Percentiles rank a stretch among this genome's conserved stretches.
Conservation (phyloP, 129 eudicot species). For the Flaveria robusta region DNA sequence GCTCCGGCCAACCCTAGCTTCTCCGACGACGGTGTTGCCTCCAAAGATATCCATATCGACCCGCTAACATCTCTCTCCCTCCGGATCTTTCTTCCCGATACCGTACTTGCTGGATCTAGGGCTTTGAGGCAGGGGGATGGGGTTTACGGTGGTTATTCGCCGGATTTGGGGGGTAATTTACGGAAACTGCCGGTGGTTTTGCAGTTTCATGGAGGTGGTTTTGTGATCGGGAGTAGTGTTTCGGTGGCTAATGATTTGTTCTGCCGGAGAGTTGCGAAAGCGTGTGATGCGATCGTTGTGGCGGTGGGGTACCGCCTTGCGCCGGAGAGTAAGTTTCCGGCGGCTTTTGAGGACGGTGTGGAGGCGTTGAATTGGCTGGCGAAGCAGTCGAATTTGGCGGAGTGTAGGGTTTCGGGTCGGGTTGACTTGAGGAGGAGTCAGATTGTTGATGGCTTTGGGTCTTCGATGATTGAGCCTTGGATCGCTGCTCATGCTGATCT, state of each 20-base stretch:
- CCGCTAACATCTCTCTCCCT: slow-evolving; percentile 61
- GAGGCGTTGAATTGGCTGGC: slow-evolving; percentile 77
- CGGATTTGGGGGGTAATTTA: slow-evolving; percentile 36
- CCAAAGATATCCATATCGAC: slow-evolving; percentile 82
- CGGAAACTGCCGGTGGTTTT: slow-evolving; percentile 69
- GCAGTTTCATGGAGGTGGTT: slow-evolving; percentile 96
- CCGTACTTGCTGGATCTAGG: slow-evolving; percentile 38
- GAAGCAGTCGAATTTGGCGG: slow-evolving; percentile 79
- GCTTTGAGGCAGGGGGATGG: slow-evolving; percentile 36
- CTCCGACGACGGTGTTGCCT: slow-evolving; percentile 72
- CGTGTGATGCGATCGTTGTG: slow-evolving; percentile 79
- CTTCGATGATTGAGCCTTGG: slow-evolving; percentile 88
- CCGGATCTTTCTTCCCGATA: slow-evolving; percentile 72
- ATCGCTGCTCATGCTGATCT: slow-evolving; percentile 92
- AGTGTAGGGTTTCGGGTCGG: slow-evolving; percentile 49
- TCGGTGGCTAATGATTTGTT: slow-evolving; percentile 73
- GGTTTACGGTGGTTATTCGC: slow-evolving; percentile 73
- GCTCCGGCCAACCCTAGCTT: slow-evolving; percentile 75
- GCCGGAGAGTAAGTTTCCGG: slow-evolving; percentile 82
- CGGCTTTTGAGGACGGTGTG: slow-evolving; percentile 82
- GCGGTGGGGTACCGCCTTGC: slow-evolving; percentile 93
- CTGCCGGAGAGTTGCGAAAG: slow-evolving; percentile 66
- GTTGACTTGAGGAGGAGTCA: slow-evolving; percentile 42
- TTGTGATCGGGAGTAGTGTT: slow-evolving; percentile 76
- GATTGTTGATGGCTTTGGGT: slow-evolving; percentile 73